Conservation (phyloP, 805 yeast genomes). For the Jamesozyma rosinii region DNA sequence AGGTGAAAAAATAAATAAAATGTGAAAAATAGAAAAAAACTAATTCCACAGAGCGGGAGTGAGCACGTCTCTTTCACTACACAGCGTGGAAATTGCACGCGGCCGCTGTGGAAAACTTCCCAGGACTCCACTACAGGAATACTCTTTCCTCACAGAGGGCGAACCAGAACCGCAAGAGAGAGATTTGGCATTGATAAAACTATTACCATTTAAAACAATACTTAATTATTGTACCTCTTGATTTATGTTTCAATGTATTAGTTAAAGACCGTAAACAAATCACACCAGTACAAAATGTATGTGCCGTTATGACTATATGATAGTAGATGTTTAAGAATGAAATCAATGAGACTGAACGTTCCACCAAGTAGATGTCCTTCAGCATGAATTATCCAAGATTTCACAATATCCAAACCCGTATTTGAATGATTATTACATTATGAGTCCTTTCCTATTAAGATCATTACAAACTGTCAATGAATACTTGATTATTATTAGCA, state of each 20-base stretch:
- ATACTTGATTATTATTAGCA: too few species aligned
- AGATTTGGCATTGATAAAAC: neutral
- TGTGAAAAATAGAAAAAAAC: too few species aligned
- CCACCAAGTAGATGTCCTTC: too few species aligned
- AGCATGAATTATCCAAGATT: too few species aligned
- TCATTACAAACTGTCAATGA: too few species aligned
- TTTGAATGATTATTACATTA: too few species aligned
- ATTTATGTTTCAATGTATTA: neutral
- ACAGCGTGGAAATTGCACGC: too few species aligned
- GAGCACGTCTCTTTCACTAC: too few species aligned
- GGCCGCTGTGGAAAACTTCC: neutral
- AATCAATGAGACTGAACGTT: neutral
- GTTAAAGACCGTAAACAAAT: slow-evolving; percentile 11
- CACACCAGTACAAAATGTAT: slow-evolving; percentile 29
- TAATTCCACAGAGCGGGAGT: too few species aligned
- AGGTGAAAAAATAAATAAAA: too few species aligned
- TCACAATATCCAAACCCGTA: too few species aligned
- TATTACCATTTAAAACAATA: neutral
- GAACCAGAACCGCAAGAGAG: neutral
- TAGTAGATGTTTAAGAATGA: neutral
- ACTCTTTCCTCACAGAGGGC: neutral
- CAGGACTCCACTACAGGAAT: neutral
- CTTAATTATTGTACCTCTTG: neutral
- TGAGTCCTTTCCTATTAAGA: too few species aligned
- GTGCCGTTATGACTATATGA: slow-evolving; percentile 6